phyloP scores from a whole-genome alignment of 208 protist species.

The Herpetomonas samuelpessoai region DNA sequence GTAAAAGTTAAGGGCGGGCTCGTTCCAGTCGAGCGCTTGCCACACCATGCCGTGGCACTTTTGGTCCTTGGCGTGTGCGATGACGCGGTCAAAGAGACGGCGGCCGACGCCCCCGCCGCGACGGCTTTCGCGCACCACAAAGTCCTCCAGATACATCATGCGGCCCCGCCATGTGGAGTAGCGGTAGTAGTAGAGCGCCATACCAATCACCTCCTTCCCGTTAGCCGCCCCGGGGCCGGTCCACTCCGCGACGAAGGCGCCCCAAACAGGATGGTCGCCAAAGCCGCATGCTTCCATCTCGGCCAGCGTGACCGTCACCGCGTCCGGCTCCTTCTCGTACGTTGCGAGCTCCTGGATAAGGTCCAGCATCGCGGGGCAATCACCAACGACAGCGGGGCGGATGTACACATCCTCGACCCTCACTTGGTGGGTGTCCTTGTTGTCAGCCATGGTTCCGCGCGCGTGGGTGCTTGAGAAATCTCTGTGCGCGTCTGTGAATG shows the following conservation, averaged over 20 bases:
- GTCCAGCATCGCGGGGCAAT: slow-evolving; percentile 28
- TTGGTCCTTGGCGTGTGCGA: slow-evolving; percentile 36
- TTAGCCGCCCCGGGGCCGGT: slow-evolving; percentile 10
- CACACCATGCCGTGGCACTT: slow-evolving; percentile 46
- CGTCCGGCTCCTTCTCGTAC: slow-evolving; percentile 32
- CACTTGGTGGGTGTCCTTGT: no score
- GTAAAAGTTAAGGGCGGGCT: slow-evolving; percentile 45
- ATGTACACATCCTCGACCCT: slow-evolving; percentile 16
- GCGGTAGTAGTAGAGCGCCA: slow-evolving; percentile 50
- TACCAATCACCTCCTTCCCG: slow-evolving; percentile 27
- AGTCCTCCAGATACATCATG: slow-evolving; percentile 58
- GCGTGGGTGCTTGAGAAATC: no score
- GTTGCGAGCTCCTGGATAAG: slow-evolving; percentile 44
- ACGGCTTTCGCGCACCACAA: slow-evolving; percentile 30
- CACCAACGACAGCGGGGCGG: slow-evolving; percentile 23
- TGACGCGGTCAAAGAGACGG: slow-evolving; percentile 39
- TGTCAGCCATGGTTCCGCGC: no score
- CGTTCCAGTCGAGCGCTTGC: slow-evolving; percentile 59
- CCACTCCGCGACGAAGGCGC: slow-evolving; percentile 40
- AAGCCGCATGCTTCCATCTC: slow-evolving; percentile 41
- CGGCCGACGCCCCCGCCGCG: slow-evolving; percentile 31
- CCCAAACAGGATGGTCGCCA: slow-evolving; percentile 26
- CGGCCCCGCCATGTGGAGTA: slow-evolving; percentile 55
- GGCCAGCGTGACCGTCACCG: slow-evolving; percentile 26
- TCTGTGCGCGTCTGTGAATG: no score